Evolutionary conservation across 2,329 filamentous ascomycete species (phyloP).

Genomic region (Neoscytalidium dimidiatum): DNA sequence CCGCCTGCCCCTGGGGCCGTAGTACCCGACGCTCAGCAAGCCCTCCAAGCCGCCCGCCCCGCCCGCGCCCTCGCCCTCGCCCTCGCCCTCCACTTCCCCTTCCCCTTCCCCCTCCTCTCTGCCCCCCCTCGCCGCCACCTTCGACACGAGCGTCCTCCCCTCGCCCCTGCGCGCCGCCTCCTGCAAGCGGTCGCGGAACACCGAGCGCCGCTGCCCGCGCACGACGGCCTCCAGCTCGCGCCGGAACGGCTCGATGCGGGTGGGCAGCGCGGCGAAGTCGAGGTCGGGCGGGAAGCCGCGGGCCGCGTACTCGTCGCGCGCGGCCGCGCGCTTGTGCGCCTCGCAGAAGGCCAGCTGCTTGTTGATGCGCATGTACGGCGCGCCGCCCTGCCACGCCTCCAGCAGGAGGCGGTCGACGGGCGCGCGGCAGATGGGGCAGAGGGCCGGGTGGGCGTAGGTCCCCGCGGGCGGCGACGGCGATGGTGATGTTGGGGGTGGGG

Average conservation of each 20-base stretch:
- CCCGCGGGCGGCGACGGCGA: neutral
- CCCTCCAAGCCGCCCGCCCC: slow-evolving; percentile 32
- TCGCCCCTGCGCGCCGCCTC: slow-evolving; percentile 59
- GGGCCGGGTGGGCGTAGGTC: slow-evolving; percentile 1
- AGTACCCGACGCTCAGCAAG: slow-evolving; percentile 73
- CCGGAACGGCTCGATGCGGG: slow-evolving; percentile 61
- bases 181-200: slow-evolving; percentile 62
- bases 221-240: slow-evolving; percentile 61
- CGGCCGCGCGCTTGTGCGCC: slow-evolving; percentile 34
- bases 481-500: neutral
- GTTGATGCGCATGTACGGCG: slow-evolving; percentile 54
- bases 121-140: slow-evolving; percentile 37
- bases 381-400: slow-evolving; percentile 24
- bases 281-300: slow-evolving; percentile 67
- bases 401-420: neutral
- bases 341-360: slow-evolving; percentile 51
- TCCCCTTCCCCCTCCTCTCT: slow-evolving; percentile 44
- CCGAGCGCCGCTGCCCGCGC: slow-evolving; percentile 55
- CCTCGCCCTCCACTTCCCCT: slow-evolving; percentile 57
- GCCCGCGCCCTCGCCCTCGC: slow-evolving; percentile 56
- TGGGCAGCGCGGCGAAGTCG: slow-evolving; percentile 64
- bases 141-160: slow-evolving; percentile 62
- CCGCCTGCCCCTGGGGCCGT: slow-evolving; percentile 72
- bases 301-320: slow-evolving; percentile 46
- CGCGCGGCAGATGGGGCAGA: slow-evolving; percentile 11